Conservation (phyloP, 23 red algal species). For the Gracilaria domingensis region DNA sequence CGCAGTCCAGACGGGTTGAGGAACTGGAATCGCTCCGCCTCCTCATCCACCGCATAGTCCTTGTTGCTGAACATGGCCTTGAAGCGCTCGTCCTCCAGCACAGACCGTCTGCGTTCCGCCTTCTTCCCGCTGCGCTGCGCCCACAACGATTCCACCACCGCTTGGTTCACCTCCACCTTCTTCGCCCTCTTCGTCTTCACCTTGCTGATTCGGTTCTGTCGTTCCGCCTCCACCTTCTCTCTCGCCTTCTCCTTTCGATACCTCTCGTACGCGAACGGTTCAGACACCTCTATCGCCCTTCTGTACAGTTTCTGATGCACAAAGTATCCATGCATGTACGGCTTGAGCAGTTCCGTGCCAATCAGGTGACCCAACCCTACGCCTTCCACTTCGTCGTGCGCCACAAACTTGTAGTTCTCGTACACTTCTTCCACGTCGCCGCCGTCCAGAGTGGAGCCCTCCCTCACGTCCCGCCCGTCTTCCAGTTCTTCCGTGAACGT, state of each 20-base stretch:
- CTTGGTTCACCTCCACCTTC: conserved; percentile 71
- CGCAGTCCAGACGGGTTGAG: conserved; percentile 66
- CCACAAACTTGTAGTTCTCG: conserved; percentile 95
- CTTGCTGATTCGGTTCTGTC: conserved; percentile 78
- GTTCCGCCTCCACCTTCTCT: conserved; percentile 77
- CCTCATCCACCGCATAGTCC: conserved; percentile 85
- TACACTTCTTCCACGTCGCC: conserved; percentile 77
- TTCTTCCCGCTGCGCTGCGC: conserved; percentile 48
- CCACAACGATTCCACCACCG: conserved; percentile 39
- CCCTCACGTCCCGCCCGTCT: conserved; percentile 4
- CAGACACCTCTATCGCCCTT: conserved; percentile 74
- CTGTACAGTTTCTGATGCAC: conserved; percentile 87
- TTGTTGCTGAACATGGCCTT: conserved; percentile 78
- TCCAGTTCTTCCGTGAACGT: conserved; percentile 95
- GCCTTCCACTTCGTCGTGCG: conserved; percentile 70
- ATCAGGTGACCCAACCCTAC: conserved; percentile 79
- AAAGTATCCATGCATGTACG: conserved; percentile 98
- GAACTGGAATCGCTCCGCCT: conserved; percentile 82
- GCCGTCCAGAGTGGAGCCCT: conserved; percentile 9
- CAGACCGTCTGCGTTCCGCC: conserved; percentile 19
- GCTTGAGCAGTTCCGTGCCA: conserved; percentile 73
- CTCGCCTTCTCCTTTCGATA: conserved; percentile 79
- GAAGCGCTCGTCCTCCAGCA: conserved; percentile 87
- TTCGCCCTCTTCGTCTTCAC: conserved; percentile 31
- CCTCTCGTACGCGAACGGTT: conserved; percentile 93